Evolutionary conservation across 257 asterid genomes (phyloP).

Genomic region (Solanum bulbocastanum): DNA sequence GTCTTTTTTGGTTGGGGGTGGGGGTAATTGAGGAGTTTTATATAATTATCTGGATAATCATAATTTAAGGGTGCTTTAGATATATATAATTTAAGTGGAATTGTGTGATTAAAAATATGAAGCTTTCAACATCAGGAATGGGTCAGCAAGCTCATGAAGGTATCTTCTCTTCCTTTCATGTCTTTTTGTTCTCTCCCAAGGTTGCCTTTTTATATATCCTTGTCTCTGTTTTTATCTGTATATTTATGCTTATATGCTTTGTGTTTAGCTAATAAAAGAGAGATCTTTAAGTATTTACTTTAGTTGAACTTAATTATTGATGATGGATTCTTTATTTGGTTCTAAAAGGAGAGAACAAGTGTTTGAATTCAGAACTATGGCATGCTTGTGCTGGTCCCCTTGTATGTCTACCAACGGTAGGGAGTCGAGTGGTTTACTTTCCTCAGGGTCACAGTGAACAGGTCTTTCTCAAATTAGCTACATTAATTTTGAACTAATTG

Average conservation of each 20-base stretch:
- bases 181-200: not conserved
- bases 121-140: conserved; percentile 55
- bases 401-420: conserved; percentile 75
- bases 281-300: not conserved
- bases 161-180: conserved; percentile 13
- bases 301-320: not conserved
- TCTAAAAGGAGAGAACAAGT: conserved; percentile 84
- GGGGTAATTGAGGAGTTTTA: not conserved
- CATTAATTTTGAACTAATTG: not conserved
- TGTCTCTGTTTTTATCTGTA: not conserved
- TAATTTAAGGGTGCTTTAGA: conserved; percentile 2
- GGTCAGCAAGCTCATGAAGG: conserved; percentile 51
- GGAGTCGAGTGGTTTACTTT: conserved; percentile 92
- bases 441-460: conserved; percentile 99
- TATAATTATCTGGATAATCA: conserved; percentile 1
- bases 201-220: not conserved
- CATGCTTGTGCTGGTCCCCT: conserved; percentile 99
- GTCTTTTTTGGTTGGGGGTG: not conserved
- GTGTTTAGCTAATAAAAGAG: not conserved
- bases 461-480: conserved; percentile 26
- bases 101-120: conserved; percentile 22
- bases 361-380: conserved; percentile 96
- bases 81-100: conserved; percentile 8
- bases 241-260: not conserved
- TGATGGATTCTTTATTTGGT: conserved; percentile 3